Evolutionary conservation across 306 rosid genomes (phyloP).

Genomic region (Vigna reflexopilosa): DNA sequence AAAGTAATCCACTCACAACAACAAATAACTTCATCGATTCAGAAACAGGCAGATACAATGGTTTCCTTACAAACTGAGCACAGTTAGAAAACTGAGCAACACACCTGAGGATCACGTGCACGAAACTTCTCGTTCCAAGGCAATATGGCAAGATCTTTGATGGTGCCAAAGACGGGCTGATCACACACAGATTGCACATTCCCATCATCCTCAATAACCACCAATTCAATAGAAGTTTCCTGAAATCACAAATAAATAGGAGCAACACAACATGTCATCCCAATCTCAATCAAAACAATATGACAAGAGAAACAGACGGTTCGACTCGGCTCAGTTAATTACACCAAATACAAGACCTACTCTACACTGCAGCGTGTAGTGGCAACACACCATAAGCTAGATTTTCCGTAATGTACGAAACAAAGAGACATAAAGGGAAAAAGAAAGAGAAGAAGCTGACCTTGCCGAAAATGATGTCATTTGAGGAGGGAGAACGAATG

Average conservation of each 20-base stretch:
- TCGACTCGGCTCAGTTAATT: background rate
- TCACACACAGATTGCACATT: constrained; percentile 83
- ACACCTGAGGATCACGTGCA: constrained; percentile 65
- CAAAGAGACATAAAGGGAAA: background rate
- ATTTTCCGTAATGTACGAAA: too few relatives aligned
- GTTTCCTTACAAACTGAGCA: background rate
- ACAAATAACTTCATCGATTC: background rate
- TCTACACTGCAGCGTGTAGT: background rate
- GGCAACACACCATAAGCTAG: background rate
- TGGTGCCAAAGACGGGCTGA: constrained; percentile 90
- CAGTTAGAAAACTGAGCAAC: constrained; percentile 1
- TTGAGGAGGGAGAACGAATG: constrained; percentile 74
- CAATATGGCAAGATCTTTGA: constrained; percentile 83
- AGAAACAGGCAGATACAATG: background rate
- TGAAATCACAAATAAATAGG: constrained; percentile 47
- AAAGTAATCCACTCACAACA: constrained; percentile 3
- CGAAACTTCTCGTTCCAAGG: constrained; percentile 80
- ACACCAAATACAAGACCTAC: background rate
- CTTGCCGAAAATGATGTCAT: constrained; percentile 79
- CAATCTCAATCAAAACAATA: background rate
- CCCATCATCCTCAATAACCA: constrained; percentile 77
- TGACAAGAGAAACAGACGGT: constrained; percentile 11
- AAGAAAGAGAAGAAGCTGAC: constrained; percentile 53
- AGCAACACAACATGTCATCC: constrained; percentile 10
- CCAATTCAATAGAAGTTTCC: constrained; percentile 96